Evolutionary conservation across 2,329 filamentous ascomycete genomes (phyloP), one percentile per base, ranked within the genome.

Genomic region (Fonsecaea erecta): DNA sequence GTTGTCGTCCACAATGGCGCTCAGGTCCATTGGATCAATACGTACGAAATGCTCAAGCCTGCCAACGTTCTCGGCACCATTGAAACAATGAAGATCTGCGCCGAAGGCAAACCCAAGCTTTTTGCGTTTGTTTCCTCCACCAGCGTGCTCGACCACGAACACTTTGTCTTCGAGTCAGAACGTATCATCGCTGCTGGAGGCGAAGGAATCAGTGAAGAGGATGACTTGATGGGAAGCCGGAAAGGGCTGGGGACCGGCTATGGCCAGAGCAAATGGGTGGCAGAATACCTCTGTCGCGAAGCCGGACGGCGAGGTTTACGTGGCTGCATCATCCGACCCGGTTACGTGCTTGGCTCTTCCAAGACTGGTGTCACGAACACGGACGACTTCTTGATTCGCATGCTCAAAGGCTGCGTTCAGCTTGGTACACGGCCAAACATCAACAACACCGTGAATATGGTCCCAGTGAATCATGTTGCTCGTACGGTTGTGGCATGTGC

Each of bases 191-290:
- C 82, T 11, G 84, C 84, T 34, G 90, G 90, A 9, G 86, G 86
- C 7, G 82, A 81, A 21, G 86, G 86, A 12, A 84, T 97, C 16
- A 81, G 84, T 21, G 94, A 97, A 76, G 83, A 83, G 0, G 93
- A 97, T 74, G 88, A 94, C 70, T 83, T 97, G 67, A 81, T 86
- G 70, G 92, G 93, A 60, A 93, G 91, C 73, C 84, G 87, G 43
- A 87, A 82, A 59, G 91, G 91, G 34, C 86, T 97, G 1, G 88
- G 87, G 43, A 97, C 91, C 0, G 93, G 94, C 4, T 97, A 97
- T 73, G 93, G 94, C 2, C 93, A 97, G 77, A 88, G 86, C 70
- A 97, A 98, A 80, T 97, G 93, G 93, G 90, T 86, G 5, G 84
- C 85, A 2, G 87, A 89, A 74, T 86, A 85, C 70, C 83, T 97